These are phyloP conservation scores for Anthracocystis setariae DNA, from an alignment of 1,284 basidiomycete species.

Conservation along the genomic window DNA sequence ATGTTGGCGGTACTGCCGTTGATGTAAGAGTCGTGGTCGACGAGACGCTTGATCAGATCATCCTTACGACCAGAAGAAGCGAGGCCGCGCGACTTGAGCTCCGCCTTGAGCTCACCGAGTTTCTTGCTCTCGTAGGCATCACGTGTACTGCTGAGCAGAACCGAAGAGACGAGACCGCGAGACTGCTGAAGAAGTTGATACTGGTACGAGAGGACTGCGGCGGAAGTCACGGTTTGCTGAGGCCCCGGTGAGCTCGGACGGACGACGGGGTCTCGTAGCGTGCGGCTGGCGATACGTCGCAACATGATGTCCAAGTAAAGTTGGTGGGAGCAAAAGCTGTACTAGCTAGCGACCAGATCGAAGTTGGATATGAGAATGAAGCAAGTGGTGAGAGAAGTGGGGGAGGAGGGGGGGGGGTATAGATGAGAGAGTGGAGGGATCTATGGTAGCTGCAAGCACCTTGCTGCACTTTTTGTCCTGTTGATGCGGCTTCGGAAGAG, in stretches of 20 bases:
- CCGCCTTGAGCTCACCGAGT: constrained; percentile 54
- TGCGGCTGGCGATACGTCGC: constrained; percentile 50
- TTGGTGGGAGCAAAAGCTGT: constrained; percentile 1
- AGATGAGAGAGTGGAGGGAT: not conserved
- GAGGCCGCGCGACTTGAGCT: constrained; percentile 60
- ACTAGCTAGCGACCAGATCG: constrained; percentile 7
- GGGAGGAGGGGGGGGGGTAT: constrained; percentile 4
- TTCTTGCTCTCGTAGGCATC: constrained; percentile 58
- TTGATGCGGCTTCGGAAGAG: constrained; percentile 19
- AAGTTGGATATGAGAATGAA: not conserved
- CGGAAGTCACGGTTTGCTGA: constrained; percentile 36
- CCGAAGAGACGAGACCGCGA: constrained; percentile 56
- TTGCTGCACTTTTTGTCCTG: not conserved
- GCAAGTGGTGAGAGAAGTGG: not conserved
- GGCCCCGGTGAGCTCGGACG: constrained; percentile 38
- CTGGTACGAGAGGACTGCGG: constrained; percentile 46
- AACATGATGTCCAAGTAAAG: constrained; percentile 20
- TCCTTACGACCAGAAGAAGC: constrained; percentile 56
- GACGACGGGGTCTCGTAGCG: constrained; percentile 36
- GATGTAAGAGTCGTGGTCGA: constrained; percentile 52
- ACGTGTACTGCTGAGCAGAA: constrained; percentile 56
- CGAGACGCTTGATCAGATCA: constrained; percentile 59
- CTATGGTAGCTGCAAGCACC: constrained; percentile 2
- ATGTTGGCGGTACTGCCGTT: constrained; percentile 50
- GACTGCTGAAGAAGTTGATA: constrained; percentile 49